phyloP scores from a whole-genome alignment of 2,329 filamentous ascomycete genomes.

The Pseudogymnoascus destructans region DNA sequence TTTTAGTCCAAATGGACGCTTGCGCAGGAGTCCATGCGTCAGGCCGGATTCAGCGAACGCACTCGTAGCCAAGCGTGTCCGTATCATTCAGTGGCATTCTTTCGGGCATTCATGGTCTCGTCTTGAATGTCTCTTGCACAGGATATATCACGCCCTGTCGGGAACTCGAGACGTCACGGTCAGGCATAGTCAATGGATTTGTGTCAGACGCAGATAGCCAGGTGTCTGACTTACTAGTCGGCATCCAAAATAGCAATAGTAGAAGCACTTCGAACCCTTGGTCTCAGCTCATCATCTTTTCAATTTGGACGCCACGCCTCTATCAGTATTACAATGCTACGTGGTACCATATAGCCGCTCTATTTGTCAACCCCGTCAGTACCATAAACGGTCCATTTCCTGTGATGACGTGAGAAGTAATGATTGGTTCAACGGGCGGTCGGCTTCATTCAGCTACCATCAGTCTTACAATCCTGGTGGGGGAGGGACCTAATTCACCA shows the following conservation, averaged over 20 bases:
- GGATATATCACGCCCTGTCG: background rate
- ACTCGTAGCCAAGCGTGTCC: background rate
- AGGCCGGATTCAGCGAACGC: background rate
- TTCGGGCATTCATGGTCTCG: background rate
- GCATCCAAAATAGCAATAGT: background rate
- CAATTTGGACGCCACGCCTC: slow-evolving; percentile 3
- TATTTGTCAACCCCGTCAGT: background rate
- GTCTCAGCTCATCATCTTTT: slow-evolving; percentile 8
- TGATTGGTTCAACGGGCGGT: background rate
- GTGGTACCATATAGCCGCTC: slow-evolving; percentile 3
- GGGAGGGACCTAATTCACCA: slow-evolving; percentile 35
- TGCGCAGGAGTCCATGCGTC: slow-evolving; percentile 7
- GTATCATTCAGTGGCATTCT: background rate
- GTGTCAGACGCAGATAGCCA: background rate
- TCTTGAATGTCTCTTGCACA: background rate
- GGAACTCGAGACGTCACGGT: background rate
- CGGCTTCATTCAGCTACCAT: background rate
- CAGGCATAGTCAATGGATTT: slow-evolving; percentile 1
- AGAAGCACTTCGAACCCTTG: background rate
- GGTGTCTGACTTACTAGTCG: background rate
- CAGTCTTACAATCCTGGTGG: slow-evolving; percentile 38
- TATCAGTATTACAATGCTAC: slow-evolving; percentile 6
- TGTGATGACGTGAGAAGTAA: background rate
- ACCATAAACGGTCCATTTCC: background rate
- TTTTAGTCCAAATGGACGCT: slow-evolving; percentile 7